Evolutionary conservation across 2,329 filamentous ascomycete genomes (phyloP), one percentile per base, ranked within the genome.

Genomic region (Paramyrothecium sp.): DNA sequence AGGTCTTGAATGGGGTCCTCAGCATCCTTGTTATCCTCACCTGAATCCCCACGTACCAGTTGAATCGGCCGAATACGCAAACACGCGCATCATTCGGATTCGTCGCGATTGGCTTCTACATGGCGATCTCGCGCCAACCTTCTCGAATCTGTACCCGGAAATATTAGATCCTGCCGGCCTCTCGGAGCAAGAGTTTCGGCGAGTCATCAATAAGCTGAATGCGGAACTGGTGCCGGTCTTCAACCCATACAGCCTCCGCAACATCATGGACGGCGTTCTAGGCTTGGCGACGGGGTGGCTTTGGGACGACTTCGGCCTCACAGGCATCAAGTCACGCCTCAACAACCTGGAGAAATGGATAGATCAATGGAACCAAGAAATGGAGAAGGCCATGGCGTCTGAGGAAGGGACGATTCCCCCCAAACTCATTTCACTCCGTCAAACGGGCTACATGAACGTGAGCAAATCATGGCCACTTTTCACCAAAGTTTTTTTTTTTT

Each of bases 61-160:
- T 12, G 81, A 87, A 56, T 96, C 91, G 8, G 80, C 84, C 16
- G 86, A 96, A 62, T 91, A 91, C 68, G 74, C 81, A 50, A 86
- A 81, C 7, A 99, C 95, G 2, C 89, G 94, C 56, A 90, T 99
- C 62, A 97, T 99, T 67, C 89, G 95, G 17, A 89, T 99, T 61
- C 88, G 89, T 57, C 85, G 95, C 47, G 95, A 99, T 73, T 99
- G 93, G 90, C 88, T 98, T 75, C 74, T 93, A 30, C 85, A 88
- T 59, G 95, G 94, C 38, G 95, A 99, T 72, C 78, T 97, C 26
- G 94, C 93, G 1, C 95, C 95, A 0, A 92, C 93, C 0, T 98
- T 96, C 70, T 95, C 91, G 17, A 97, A 98, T 67, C 80, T 97
- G 3, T 99, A 99, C 67, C 95, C 95, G 0, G 95, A 99, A 70